A percentile compares a stretch with the other conserved stretches of the same genome.
Evolutionary conservation across 2,329 filamentous ascomycete species (phyloP).

Genomic region (Phoma sp.): DNA sequence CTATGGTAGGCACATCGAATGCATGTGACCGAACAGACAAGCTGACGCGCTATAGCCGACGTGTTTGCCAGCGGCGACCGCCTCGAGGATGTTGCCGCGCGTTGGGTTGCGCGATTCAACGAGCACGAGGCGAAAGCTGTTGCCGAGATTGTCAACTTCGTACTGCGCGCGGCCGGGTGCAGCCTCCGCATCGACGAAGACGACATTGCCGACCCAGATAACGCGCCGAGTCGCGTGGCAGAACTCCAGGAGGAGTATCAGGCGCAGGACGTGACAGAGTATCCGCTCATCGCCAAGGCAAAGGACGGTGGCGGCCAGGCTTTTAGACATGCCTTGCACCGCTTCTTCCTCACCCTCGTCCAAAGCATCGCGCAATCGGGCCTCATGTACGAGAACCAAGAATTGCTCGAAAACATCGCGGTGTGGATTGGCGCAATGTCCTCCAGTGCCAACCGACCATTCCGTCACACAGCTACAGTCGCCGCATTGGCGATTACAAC

Average conservation of each 20-base stretch:
- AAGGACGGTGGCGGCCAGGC: slow-evolving; percentile 77
- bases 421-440: slow-evolving; percentile 93
- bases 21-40: neutral
- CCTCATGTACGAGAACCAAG: slow-evolving; percentile 76
- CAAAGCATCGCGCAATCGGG: slow-evolving; percentile 82
- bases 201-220: slow-evolving; percentile 89
- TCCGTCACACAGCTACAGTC: slow-evolving; percentile 91
- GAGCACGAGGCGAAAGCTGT: slow-evolving; percentile 63
- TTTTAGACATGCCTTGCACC: slow-evolving; percentile 78
- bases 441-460: slow-evolving; percentile 83
- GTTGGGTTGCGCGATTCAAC: slow-evolving; percentile 66
- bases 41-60: slow-evolving; percentile 55
- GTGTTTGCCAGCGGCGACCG: slow-evolving; percentile 65
- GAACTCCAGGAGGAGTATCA: slow-evolving; percentile 92
- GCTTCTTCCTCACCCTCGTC: slow-evolving; percentile 81
- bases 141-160: slow-evolving; percentile 67
- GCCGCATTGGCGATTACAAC: slow-evolving; percentile 81
- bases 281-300: slow-evolving; percentile 85
- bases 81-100: slow-evolving; percentile 63
- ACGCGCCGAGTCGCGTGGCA: slow-evolving; percentile 76
- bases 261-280: slow-evolving; percentile 84
- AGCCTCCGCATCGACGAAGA: slow-evolving; percentile 78
- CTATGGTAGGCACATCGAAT: slow-evolving; percentile 56
- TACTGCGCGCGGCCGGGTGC: slow-evolving; percentile 77
- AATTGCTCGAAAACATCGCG: slow-evolving; percentile 86